Evolutionary conservation across 2,329 filamentous ascomycete species (phyloP), one percentile per base, ranked within the genome.

Genomic region (Fusarium globosum): DNA sequence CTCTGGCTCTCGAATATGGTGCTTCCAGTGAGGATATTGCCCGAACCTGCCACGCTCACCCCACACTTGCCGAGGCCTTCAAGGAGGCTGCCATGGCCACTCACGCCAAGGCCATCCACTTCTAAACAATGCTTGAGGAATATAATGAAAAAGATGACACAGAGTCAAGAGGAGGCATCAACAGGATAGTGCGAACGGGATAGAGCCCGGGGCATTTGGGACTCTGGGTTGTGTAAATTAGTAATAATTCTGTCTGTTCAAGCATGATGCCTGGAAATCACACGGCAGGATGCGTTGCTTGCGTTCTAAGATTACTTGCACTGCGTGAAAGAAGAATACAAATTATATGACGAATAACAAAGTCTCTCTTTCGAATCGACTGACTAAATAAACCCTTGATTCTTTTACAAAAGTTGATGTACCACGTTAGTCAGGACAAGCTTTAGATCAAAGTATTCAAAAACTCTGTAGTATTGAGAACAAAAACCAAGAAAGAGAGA

Each of bases 1-100:
- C 95, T 18, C 88, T 99, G 80, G 96, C 96, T 65, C 88, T 99
- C 57, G 96, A 99, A 87, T 99, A 99, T 81, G 96, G 96, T 75
- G 96, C 96, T 36, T 96, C 93, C 75, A 95, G 91, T 79, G 96
- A 99, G 87, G 96, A 98, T 84, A 94, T 97, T 81, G 95, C 93
- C 71, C 91, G 96, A 81, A 98, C 96, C 74, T 96, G 94, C 85
- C 96, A 99, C 85, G 96, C 96, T 63, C 96, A 99, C 86, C 96
- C 96, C 64, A 98, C 95, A 58, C 89, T 99, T 69, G 92, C 96
- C 30, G 96, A 99, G 88, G 96, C 96, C 49, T 98, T 99, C 90
- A 99, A 99, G 89, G 96, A 99, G 90, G 96, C 96, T 80, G 96
- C 96, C 78, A 98, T 99, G 96, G 94, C 94, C 72, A 98, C 96